Base-by-base conservation (phyloP, 495 filamentous ascomycete genomes). In the Aspergillus carlsbadensis region DNA sequence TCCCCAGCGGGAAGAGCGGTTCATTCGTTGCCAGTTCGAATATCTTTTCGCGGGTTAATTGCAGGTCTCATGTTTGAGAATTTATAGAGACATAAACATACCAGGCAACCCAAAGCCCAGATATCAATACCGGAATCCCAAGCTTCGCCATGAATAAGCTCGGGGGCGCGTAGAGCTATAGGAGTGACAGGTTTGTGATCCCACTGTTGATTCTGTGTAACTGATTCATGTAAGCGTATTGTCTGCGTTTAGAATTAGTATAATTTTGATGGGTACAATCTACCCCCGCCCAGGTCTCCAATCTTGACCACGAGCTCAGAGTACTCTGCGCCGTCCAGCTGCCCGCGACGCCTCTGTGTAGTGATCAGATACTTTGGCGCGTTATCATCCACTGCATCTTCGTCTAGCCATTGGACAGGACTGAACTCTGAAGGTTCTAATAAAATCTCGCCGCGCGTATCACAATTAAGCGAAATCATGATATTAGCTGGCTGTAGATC, bases 1-100 rank as follows among this genome's bases (percentile, higher is more conserved):
- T 36, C 18, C 15, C 46, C 21, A 67, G 8, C 0, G 65, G 62
- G 29, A 67, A 65, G 8, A 67, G 54, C 34, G 59, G 62, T 29
- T 65, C 62, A 39, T 65, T 65, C 37, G 62, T 67, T 36, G 62
- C 59, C 13, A 67, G 54, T 42, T 67, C 48, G 42, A 62, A 67
- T 58, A 64, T 60, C 65, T 65, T 51, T 45, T 13, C 20, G 15
- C 18, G 21, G 26, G 34, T 26, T 20, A 14, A 15, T 41, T 33
- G 17, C 15, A 29, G 39, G 29, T 36, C 26, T 29, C 26, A 29
- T 3, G 29, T 6, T 26, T 45, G 17, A 31, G 55, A 34, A 54
- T 40, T 22, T 50, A 42, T 35, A 31, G 26, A 29, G 26, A 29
- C 26, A 8, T 29, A 29, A 42, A 24, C 42, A 50, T 67, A 67